Evolutionary conservation across 192 early-diverging fungal genomes (phyloP).

Genomic region (Coemansia pectinata): DNA sequence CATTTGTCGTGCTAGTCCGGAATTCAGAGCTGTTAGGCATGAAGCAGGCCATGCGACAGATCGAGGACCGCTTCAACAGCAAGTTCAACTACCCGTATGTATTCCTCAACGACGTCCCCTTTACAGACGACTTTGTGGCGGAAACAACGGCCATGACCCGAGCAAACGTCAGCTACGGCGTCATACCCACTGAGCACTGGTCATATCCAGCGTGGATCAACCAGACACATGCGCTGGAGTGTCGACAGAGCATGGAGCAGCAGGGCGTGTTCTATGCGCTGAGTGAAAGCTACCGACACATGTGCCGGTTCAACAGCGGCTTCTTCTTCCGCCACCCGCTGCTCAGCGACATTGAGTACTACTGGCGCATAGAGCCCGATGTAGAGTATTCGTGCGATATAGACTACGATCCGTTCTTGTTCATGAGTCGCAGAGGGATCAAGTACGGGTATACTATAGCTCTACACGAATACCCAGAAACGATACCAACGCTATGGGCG

Average conservation of each 20-base stretch:
- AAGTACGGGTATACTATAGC: constrained; percentile 73
- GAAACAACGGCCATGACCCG: constrained; percentile 58
- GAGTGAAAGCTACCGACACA: constrained; percentile 68
- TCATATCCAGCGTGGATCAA: constrained; percentile 80
- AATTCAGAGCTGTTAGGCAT: constrained; percentile 70
- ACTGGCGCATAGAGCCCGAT: constrained; percentile 75
- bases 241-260: constrained; percentile 58
- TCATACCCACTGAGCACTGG: constrained; percentile 76
- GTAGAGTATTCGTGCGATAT: constrained; percentile 74
- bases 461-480: constrained; percentile 58
- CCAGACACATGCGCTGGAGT: constrained; percentile 55
- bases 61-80: constrained; percentile 81
- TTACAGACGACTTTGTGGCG: constrained; percentile 68
- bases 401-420: constrained; percentile 70
- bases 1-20: constrained; percentile 76
- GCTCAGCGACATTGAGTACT: constrained; percentile 61
- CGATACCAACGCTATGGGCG: constrained; percentile 67
- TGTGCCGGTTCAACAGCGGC: constrained; percentile 71
- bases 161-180: constrained; percentile 63
- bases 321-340: constrained; percentile 67
- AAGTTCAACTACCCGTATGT: constrained; percentile 85
- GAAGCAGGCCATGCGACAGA: constrained; percentile 62
- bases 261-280: constrained; percentile 63
- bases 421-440: constrained; percentile 65
- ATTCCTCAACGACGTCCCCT: constrained; percentile 79